Conservation (phyloP, 2,329 filamentous ascomycete genomes). For the Emergomyces pasteurianus region DNA sequence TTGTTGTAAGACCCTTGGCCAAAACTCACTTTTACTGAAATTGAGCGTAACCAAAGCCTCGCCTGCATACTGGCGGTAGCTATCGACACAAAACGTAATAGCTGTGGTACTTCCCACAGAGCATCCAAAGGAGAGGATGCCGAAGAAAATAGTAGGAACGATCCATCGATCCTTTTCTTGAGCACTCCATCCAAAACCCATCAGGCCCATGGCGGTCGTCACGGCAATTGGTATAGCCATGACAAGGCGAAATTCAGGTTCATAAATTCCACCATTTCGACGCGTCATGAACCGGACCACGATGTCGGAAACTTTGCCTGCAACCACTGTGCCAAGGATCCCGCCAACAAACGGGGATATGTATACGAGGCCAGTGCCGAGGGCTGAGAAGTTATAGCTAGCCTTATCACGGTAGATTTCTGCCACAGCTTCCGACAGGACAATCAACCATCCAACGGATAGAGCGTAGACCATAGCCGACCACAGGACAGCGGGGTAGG, state of each 20-base stretch:
- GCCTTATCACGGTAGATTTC: conserved; percentile 60
- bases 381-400: conserved; percentile 66
- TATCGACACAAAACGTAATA: conserved; percentile 90
- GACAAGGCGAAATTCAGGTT: conserved; percentile 82
- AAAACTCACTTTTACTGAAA: conserved; percentile 63
- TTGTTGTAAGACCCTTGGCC: background rate
- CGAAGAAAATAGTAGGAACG: conserved; percentile 87
- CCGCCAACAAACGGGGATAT: conserved; percentile 82
- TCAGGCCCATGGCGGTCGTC: conserved; percentile 70
- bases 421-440: conserved; percentile 77
- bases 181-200: conserved; percentile 94
- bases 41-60: conserved; percentile 92
- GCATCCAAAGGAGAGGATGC: conserved; percentile 83
- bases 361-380: conserved; percentile 78
- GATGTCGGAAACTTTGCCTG: conserved; percentile 74
- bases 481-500: conserved; percentile 85
- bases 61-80: conserved; percentile 83
- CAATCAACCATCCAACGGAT: conserved; percentile 89
- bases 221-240: conserved; percentile 75
- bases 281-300: conserved; percentile 72
- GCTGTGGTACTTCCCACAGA: conserved; percentile 78
- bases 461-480: conserved; percentile 73
- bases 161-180: conserved; percentile 68
- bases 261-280: conserved; percentile 85
- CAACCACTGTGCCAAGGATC: conserved; percentile 80